These are phyloP conservation scores for Aspergillus amoenus DNA, from an alignment of 2,329 filamentous ascomycete species.

Conservation along the genomic window DNA sequence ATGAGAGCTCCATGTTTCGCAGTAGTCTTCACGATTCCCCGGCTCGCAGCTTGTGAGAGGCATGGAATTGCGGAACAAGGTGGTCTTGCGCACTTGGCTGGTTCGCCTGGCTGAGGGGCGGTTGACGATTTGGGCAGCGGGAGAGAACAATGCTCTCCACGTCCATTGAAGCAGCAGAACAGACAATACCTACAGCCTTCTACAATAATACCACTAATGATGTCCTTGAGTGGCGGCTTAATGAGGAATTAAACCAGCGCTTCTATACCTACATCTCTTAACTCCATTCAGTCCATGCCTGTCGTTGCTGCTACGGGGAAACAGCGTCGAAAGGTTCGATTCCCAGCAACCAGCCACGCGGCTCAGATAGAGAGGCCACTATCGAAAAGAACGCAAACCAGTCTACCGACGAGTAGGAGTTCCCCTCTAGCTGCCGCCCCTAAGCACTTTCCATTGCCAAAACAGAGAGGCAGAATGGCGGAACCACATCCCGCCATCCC, in stretches of 20 bases:
- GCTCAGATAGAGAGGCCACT: slow-evolving; percentile 18
- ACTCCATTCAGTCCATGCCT: slow-evolving; percentile 28
- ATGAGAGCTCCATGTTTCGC: not conserved
- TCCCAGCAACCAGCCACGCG: slow-evolving; percentile 30
- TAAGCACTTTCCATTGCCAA: slow-evolving; percentile 4
- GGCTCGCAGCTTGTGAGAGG: not conserved
- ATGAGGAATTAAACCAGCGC: not conserved
- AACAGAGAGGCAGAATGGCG: slow-evolving; percentile 22
- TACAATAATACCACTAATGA: not conserved
- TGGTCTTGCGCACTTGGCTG: slow-evolving; percentile 17
- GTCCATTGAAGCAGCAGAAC: slow-evolving; percentile 10
- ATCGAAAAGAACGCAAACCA: slow-evolving; percentile 6
- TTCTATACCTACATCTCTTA: not conserved
- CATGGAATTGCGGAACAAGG: not conserved
- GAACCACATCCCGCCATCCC: slow-evolving; percentile 33
- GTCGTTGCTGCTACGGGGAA: slow-evolving; percentile 32
- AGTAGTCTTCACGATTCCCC: not conserved
- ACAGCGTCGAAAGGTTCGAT: slow-evolving; percentile 41
- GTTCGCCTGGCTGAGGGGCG: slow-evolving; percentile 13
- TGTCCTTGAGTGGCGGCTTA: not conserved
- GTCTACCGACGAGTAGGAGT: slow-evolving; percentile 17
- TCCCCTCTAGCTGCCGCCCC: slow-evolving; percentile 13
- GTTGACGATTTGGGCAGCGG: slow-evolving; percentile 1
- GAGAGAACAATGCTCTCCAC: slow-evolving; percentile 18
- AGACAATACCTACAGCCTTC: not conserved